Percentiles rank a stretch among this genome's conserved stretches.
Evolutionary conservation across 768 basidiomycete species (phyloP).

Genomic region (Mrakia gelida): DNA sequence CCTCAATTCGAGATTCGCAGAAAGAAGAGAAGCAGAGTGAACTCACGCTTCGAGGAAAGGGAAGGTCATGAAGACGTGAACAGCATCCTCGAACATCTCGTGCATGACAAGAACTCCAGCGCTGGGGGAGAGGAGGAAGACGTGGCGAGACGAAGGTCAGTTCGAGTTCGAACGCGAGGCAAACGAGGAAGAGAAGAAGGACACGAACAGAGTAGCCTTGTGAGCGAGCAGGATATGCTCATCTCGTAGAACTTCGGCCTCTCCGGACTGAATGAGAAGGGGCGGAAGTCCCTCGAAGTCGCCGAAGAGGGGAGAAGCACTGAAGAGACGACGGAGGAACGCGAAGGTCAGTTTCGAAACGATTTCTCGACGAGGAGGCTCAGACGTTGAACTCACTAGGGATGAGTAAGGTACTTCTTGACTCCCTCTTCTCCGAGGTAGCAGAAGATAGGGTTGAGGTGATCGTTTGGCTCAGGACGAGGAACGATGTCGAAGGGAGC

Average conservation of each 20-base stretch:
- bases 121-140: not conserved
- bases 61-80: constrained; percentile 87
- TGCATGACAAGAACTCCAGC: constrained; percentile 75
- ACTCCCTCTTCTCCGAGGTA: constrained; percentile 70
- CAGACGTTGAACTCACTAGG: constrained; percentile 52
- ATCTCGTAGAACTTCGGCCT: constrained; percentile 91
- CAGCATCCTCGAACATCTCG: constrained; percentile 86
- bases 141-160: not conserved
- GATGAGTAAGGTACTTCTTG: constrained; percentile 83
- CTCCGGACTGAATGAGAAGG: constrained; percentile 75
- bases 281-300: constrained; percentile 82
- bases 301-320: constrained; percentile 83
- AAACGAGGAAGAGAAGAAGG: not conserved
- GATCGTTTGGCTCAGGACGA: constrained; percentile 42
- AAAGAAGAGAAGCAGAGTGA: not conserved
- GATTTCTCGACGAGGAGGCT: not conserved
- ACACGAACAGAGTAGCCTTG: constrained; percentile 56
- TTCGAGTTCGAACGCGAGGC: not conserved
- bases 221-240: constrained; percentile 87
- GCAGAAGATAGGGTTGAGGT: constrained; percentile 57
- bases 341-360: not conserved
- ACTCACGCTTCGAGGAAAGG: constrained; percentile 49
- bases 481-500: constrained; percentile 43
- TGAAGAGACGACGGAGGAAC: not conserved
- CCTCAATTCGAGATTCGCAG: not conserved